Evolutionary conservation across 179 eudicot genomes (phyloP).

Genomic region (Patellifolia procumbens): DNA sequence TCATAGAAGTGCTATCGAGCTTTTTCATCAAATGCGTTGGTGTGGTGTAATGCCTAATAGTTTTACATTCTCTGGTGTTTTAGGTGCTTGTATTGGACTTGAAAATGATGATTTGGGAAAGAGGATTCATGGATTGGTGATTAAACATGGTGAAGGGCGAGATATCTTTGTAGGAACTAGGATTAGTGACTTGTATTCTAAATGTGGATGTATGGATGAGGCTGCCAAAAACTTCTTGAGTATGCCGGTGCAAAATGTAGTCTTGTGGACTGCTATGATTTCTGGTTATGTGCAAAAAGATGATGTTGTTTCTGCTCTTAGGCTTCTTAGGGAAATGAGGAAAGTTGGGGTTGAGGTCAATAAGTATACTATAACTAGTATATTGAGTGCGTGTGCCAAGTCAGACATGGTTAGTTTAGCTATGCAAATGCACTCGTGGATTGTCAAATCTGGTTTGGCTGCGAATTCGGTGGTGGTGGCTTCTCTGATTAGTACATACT

Average conservation of each 20-base stretch:
- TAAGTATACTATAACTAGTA: constrained; percentile 71
- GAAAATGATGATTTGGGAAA: constrained; percentile 57
- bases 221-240: constrained; percentile 55
- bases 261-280: constrained; percentile 81
- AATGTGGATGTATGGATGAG: constrained; percentile 63
- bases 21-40: constrained; percentile 53
- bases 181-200: constrained; percentile 70
- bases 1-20: constrained; percentile 48
- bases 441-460: constrained; percentile 54
- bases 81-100: constrained; percentile 68
- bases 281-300: constrained; percentile 62
- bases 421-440: constrained; percentile 70
- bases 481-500: constrained; percentile 66
- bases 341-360: constrained; percentile 54
- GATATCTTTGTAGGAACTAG: constrained; percentile 76
- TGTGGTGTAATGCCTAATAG: constrained; percentile 47
- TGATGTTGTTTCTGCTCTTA: constrained; percentile 59
- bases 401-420: constrained; percentile 43
- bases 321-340: constrained; percentile 57
- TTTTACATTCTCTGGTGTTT: constrained; percentile 65
- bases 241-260: constrained; percentile 72
- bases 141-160: constrained; percentile 56
- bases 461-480: constrained; percentile 49
- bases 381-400: constrained; percentile 68
- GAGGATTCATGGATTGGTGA: constrained; percentile 68